A percentile compares a stretch with the other conserved stretches of the same genome.
phyloP scores from a whole-genome alignment of 2,329 filamentous ascomycete species.

The Colletotrichum musae region DNA sequence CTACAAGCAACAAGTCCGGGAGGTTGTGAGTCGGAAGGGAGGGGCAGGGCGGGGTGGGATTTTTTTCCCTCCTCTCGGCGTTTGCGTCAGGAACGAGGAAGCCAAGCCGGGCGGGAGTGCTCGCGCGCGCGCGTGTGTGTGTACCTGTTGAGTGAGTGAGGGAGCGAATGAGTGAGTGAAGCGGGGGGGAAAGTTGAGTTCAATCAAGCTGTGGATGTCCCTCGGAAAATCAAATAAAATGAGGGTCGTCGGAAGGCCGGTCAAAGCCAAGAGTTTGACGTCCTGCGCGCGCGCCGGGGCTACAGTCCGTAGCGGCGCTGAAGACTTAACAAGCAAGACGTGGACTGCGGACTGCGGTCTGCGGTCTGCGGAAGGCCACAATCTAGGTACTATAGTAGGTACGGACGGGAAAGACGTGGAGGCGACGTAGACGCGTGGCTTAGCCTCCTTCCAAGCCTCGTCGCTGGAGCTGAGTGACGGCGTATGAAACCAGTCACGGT shows the following conservation, averaged over 20 bases:
- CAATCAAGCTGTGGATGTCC: background rate
- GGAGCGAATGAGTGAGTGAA: conserved; percentile 18
- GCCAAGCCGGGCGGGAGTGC: background rate
- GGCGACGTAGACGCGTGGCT: conserved; percentile 34
- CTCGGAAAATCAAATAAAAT: conserved; percentile 5
- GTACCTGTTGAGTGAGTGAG: background rate
- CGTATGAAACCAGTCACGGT: conserved; percentile 10
- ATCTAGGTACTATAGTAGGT: no score
- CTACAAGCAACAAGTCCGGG: conserved; percentile 19
- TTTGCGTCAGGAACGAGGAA: no score
- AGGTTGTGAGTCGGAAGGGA: conserved; percentile 13
- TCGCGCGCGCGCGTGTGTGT: background rate
- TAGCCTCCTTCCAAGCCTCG: conserved; percentile 38
- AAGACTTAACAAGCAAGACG: background rate
- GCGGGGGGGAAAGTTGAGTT: conserved; percentile 5
- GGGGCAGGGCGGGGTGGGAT: conserved; percentile 32
- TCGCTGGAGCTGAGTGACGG: conserved; percentile 23
- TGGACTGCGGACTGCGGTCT: no score
- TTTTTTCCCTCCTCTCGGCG: conserved; percentile 4
- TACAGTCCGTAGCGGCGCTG: background rate
- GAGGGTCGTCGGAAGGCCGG: conserved; percentile 9
- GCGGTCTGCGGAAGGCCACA: background rate
- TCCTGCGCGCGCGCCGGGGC: background rate
- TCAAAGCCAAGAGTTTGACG: conserved; percentile 18
- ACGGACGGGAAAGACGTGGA: background rate